Conservation (phyloP, 2,329 filamentous ascomycete species). For the Aspergillus sp. region DNA sequence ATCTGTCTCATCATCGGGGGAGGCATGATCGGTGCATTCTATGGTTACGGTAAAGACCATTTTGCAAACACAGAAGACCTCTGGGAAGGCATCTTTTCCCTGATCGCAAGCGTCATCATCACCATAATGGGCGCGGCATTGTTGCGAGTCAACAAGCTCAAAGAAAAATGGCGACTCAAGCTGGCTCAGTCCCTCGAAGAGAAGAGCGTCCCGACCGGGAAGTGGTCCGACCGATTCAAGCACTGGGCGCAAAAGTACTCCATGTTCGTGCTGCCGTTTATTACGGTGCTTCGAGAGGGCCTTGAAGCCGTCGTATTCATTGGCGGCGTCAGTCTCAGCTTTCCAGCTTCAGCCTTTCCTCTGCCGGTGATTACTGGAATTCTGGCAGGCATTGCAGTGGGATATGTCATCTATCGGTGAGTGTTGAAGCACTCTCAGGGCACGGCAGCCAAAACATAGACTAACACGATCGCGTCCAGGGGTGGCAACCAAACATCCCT, state of each 20-base stretch:
- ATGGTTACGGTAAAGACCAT: constrained; percentile 63
- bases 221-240: constrained; percentile 51
- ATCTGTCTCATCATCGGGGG: constrained; percentile 65
- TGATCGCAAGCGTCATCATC: constrained; percentile 77
- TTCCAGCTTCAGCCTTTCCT: constrained; percentile 43
- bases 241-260: constrained; percentile 72
- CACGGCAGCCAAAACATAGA: background rate
- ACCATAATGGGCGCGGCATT: constrained; percentile 76
- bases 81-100: constrained; percentile 76
- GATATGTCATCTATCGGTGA: constrained; percentile 75
- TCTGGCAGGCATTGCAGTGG: constrained; percentile 62
- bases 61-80: constrained; percentile 70
- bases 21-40: constrained; percentile 71
- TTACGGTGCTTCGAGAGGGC: constrained; percentile 52
- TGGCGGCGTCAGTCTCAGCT: constrained; percentile 48
- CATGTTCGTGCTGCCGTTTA: constrained; percentile 81
- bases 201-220: constrained; percentile 40
- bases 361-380: constrained; percentile 73
- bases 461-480: constrained; percentile 23
- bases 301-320: constrained; percentile 18
- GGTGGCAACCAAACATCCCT: constrained; percentile 61
- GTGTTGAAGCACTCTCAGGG: constrained; percentile 22
- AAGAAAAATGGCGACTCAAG: constrained; percentile 85
- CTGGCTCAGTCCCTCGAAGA: constrained; percentile 65
- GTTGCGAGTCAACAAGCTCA: constrained; percentile 76